Base-by-base conservation (phyloP, 2,329 filamentous ascomycete genomes). In the Ascocoryne sarcoides region DNA sequence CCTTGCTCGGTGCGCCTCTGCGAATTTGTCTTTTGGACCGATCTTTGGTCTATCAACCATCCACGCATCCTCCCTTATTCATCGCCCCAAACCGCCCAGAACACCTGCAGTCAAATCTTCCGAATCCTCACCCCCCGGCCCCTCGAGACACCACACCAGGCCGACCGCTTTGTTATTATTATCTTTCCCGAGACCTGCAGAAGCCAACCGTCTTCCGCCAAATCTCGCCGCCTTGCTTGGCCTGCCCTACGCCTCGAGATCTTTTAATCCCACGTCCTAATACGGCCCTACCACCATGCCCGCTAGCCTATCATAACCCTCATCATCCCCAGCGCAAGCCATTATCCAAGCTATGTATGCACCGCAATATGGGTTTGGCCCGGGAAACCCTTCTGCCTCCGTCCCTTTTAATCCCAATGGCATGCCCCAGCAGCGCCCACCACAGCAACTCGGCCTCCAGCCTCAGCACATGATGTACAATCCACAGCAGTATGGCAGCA, bases 401-500 rank as follows among this genome's bases (percentile, higher is more conserved):
- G n/a, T n/a, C n/a, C 42, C 47, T 26, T 49, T 40, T 45, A 48
- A 47, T 32, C 43, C 46, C 36, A 52, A 45, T 40, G 32, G 42
- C 41, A 28, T 32, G n/a, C 43, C 45, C 40, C 44, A 45, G 19
- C 47, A 48, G 12, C 49, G 47, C 20, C 51, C 47, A 30, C 53
- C 42, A 14, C 51, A 49, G 19, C 53, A 52, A 33, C 46, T 49
- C 40, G 38, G 37, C 21, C 54, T 52, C 33, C 48, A 54, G 35
- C 56, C 55, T 49, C 56, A 56, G 53, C 69, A 70, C 60, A 70
- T 75, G 65, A 76, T 77, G 71, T 78, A 74, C 60, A 74, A 73
- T 58, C 64, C 52, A 39, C 54, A 56, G 42, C 52, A 58, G 36
- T 54, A 52, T 42, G 46, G 30, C 23, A 43, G 39, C 37, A 43